Evolutionary conservation across 164 flowering plant species (phyloP).

Genomic region (Aristolochia fimbriata): DNA sequence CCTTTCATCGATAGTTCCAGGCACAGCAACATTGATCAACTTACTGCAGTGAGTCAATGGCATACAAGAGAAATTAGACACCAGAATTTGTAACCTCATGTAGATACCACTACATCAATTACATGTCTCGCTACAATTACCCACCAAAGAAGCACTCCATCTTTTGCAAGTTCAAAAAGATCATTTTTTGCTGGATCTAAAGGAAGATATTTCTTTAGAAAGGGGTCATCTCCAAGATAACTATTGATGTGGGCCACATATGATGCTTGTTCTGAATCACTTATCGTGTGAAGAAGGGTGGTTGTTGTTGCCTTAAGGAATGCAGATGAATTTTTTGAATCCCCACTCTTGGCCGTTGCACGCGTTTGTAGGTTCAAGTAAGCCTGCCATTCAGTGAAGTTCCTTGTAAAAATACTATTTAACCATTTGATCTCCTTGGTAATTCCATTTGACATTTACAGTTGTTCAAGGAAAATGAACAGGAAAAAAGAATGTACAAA

Average conservation of each 20-base stretch:
- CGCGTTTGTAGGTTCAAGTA: constrained; percentile 56
- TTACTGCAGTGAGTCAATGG: constrained; percentile 41
- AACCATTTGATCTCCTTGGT: too few relatives aligned
- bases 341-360: constrained; percentile 43
- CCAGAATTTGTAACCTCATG: too few relatives aligned
- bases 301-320: constrained; percentile 76
- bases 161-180: constrained; percentile 69
- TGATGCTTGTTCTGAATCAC: constrained; percentile 67
- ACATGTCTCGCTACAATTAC: not conserved
- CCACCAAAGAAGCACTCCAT: constrained; percentile 91
- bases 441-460: too few relatives aligned
- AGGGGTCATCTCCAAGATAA: constrained; percentile 76
- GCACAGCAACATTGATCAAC: constrained; percentile 92
- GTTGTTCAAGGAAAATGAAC: not conserved
- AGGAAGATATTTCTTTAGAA: constrained; percentile 69
- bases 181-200: constrained; percentile 60
- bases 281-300: constrained; percentile 70
- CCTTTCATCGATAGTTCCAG: constrained; percentile 90
- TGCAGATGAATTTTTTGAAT: constrained; percentile 46
- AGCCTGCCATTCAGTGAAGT: constrained; percentile 27
- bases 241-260: constrained; percentile 84
- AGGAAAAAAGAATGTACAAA: not conserved
- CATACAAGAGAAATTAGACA: not conserved
- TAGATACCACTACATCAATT: too few relatives aligned
- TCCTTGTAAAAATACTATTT: too few relatives aligned